Percentiles rank a stretch among this genome's conserved stretches.
phyloP scores from a whole-genome alignment of 2,329 filamentous ascomycete genomes.

The Aspergillus amoenus region DNA sequence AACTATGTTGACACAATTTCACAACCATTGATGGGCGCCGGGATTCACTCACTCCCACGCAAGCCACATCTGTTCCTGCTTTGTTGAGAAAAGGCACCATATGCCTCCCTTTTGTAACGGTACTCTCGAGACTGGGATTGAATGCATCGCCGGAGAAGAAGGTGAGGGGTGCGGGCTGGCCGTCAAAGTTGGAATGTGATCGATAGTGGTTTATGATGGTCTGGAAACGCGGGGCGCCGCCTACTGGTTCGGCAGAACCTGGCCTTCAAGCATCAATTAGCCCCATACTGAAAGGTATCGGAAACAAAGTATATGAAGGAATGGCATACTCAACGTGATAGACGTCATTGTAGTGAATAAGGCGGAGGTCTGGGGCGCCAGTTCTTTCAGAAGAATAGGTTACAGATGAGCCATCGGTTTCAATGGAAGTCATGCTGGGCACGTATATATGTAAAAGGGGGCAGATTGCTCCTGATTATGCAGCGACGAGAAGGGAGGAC shows the following conservation, averaged over 20 bases:
- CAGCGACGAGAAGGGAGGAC: neutral
- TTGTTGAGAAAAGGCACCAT: slow-evolving; percentile 85
- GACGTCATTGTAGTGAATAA: slow-evolving; percentile 91
- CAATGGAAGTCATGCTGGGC: slow-evolving; percentile 27
- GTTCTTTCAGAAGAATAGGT: slow-evolving; percentile 45
- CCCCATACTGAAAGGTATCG: neutral
- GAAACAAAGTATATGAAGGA: neutral
- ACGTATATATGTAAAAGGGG: neutral
- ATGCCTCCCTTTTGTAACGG: slow-evolving; percentile 84
- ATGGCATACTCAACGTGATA: slow-evolving; percentile 72
- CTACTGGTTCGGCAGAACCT: slow-evolving; percentile 75
- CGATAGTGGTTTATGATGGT: slow-evolving; percentile 75
- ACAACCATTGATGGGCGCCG: neutral
- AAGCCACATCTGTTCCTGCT: slow-evolving; percentile 76
- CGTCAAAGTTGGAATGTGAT: slow-evolving; percentile 57
- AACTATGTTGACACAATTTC: neutral
- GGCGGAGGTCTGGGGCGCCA: slow-evolving; percentile 67
- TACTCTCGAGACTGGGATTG: slow-evolving; percentile 85
- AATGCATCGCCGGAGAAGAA: slow-evolving; percentile 92
- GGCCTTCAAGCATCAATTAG: slow-evolving; percentile 41
- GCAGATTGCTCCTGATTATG: neutral
- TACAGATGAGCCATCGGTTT: slow-evolving; percentile 38
- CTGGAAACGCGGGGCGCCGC: slow-evolving; percentile 79
- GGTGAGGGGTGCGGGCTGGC: slow-evolving; percentile 67
- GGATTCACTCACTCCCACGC: slow-evolving; percentile 65